Evolutionary conservation across 257 asterid species (phyloP).

Genomic region (Solanum ossicruentum): DNA sequence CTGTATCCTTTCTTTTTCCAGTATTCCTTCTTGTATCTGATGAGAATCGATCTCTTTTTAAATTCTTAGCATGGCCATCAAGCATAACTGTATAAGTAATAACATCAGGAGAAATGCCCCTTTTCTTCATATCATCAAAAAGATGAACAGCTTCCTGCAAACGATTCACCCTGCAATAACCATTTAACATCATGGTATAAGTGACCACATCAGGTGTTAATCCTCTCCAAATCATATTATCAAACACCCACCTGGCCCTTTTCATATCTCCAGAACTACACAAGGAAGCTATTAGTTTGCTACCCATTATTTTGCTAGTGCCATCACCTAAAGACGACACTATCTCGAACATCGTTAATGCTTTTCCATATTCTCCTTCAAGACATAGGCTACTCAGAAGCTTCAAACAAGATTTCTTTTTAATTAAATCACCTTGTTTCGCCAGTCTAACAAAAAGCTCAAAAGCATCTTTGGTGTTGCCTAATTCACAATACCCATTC

Average conservation of each 20-base stretch:
- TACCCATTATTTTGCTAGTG: slow-evolving; percentile 35
- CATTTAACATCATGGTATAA: slow-evolving; percentile 67
- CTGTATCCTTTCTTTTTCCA: background rate
- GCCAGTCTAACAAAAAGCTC: slow-evolving; percentile 24
- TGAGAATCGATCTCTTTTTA: slow-evolving; percentile 8
- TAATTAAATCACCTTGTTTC: slow-evolving; percentile 20
- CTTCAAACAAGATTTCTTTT: slow-evolving; percentile 30
- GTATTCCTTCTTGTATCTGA: background rate
- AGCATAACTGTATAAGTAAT: slow-evolving; percentile 57
- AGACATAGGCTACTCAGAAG: slow-evolving; percentile 50
- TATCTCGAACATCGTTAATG: slow-evolving; percentile 22
- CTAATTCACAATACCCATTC: slow-evolving; percentile 57
- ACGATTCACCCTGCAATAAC: slow-evolving; percentile 51
- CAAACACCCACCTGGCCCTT: slow-evolving; percentile 45
- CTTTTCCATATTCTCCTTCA: slow-evolving; percentile 39
- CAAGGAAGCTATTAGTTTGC: slow-evolving; percentile 42
- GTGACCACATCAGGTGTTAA: slow-evolving; percentile 45
- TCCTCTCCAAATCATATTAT: slow-evolving; percentile 34
- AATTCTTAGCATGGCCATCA: slow-evolving; percentile 45
- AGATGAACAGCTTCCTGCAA: slow-evolving; percentile 43
- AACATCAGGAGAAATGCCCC: slow-evolving; percentile 60
- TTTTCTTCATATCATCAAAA: slow-evolving; percentile 47
- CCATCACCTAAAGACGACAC: slow-evolving; percentile 23
- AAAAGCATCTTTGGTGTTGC: slow-evolving; percentile 30
- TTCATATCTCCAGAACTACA: slow-evolving; percentile 59